These are phyloP conservation scores for Leishmania aethiopica DNA, from an alignment of 208 protist species.

Conservation along the genomic window DNA sequence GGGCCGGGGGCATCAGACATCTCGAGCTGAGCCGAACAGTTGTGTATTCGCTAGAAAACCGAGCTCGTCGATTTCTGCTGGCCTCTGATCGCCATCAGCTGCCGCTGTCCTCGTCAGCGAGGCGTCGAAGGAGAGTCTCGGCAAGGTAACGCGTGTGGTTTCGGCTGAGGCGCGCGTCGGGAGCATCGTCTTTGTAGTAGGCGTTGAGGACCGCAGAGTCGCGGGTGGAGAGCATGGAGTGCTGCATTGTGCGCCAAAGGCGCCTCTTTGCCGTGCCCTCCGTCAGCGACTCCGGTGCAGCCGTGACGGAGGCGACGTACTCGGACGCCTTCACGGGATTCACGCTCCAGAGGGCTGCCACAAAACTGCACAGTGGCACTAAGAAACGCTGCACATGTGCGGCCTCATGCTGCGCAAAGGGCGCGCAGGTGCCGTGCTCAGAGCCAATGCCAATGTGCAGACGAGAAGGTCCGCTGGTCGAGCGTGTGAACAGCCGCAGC, in stretches of 20 bases:
- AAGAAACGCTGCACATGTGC: slow-evolving; percentile 18
- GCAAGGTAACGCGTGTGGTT: slow-evolving; percentile 71
- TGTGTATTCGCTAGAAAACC: background rate
- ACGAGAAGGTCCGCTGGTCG: background rate
- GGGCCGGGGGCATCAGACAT: background rate
- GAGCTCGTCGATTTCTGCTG: background rate
- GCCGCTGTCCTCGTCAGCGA: slow-evolving; percentile 12
- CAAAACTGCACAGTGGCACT: slow-evolving; percentile 65
- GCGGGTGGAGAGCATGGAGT: slow-evolving; percentile 82
- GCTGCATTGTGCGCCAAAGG: slow-evolving; percentile 84
- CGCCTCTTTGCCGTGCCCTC: slow-evolving; percentile 38
- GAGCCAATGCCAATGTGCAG: slow-evolving; percentile 61
- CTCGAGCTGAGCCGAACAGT: background rate
- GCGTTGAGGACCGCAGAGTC: slow-evolving; percentile 69
- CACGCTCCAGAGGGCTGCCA: slow-evolving; percentile 65
- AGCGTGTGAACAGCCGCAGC: slow-evolving; percentile 23
- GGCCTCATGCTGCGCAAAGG: slow-evolving; percentile 42
- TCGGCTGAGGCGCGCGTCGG: slow-evolving; percentile 70
- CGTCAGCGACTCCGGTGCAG: slow-evolving; percentile 12
- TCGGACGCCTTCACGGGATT: slow-evolving; percentile 43
- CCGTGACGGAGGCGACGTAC: slow-evolving; percentile 49
- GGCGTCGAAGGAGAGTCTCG: slow-evolving; percentile 67
- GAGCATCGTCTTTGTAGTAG: slow-evolving; percentile 42
- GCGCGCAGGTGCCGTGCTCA: slow-evolving; percentile 19
- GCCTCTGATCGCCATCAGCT: background rate